phyloP scores from a whole-genome alignment of 805 yeast species.

The Candida anglica region DNA sequence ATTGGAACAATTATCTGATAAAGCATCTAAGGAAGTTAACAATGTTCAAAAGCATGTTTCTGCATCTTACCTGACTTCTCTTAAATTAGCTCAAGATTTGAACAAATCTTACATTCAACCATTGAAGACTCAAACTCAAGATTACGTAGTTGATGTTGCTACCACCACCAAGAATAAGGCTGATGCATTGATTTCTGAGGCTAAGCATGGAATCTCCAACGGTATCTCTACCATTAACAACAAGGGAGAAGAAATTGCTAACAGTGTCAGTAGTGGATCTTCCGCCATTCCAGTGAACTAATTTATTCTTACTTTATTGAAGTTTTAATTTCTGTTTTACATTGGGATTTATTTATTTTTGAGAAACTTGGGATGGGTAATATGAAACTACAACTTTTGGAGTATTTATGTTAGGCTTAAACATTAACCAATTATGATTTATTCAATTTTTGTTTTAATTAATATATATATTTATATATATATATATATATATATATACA shows the following conservation, averaged over 20 bases:
- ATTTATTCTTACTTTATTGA: no score
- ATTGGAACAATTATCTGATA: conserved; percentile 15
- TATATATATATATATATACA: no score
- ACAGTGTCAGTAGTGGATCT: background rate
- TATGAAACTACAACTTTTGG: no score
- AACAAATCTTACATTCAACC: conserved; percentile 36
- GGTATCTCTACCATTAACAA: background rate
- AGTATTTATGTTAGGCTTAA: no score
- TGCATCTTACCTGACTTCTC: conserved; percentile 33
- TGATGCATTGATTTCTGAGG: conserved; percentile 21
- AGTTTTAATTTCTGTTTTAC: background rate
- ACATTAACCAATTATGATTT: no score
- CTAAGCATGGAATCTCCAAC: conserved; percentile 9
- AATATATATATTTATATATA: no score
- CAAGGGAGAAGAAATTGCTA: conserved; percentile 3
- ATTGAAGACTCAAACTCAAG: conserved; percentile 35
- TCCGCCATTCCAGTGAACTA: conserved; percentile 5
- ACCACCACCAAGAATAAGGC: conserved; percentile 22
- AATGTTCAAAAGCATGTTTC: conserved; percentile 27
- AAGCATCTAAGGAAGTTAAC: conserved; percentile 17
- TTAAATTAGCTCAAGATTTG: conserved; percentile 26
- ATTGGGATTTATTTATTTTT: no score
- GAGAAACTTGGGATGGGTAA: no score
- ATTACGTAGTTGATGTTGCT: conserved; percentile 26
- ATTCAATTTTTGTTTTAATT: no score